phyloP scores from a whole-genome alignment of 2,329 filamentous ascomycete genomes.

The Hypoxylon rubiginosum region DNA sequence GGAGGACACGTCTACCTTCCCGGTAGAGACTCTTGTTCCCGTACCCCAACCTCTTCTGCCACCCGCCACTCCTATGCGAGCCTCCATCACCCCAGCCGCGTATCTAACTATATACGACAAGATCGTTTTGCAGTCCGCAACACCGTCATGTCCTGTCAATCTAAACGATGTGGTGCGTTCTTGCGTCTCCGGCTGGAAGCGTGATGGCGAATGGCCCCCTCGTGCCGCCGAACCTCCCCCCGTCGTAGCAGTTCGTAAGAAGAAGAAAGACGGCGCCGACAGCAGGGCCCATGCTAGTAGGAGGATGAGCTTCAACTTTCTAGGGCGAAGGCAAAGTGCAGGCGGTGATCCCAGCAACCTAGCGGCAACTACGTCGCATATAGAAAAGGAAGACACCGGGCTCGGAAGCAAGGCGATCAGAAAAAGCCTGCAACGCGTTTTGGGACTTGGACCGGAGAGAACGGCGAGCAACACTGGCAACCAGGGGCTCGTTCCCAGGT shows the following conservation, averaged over 20 bases:
- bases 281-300: constrained; percentile 52
- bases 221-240: constrained; percentile 62
- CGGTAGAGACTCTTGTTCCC: constrained; percentile 76
- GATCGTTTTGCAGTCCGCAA: constrained; percentile 82
- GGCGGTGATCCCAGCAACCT: constrained; percentile 37
- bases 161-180: constrained; percentile 83
- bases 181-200: constrained; percentile 91
- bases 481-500: constrained; percentile 27
- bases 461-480: constrained; percentile 33
- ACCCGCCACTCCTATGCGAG: constrained; percentile 79
- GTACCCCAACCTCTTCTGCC: constrained; percentile 81
- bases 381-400: constrained; percentile 32
- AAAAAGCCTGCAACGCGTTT: constrained; percentile 53
- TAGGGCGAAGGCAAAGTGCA: constrained; percentile 55
- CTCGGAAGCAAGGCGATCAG: constrained; percentile 48
- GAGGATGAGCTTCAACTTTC: constrained; percentile 63
- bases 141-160: constrained; percentile 90
- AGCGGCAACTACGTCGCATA: constrained; percentile 26
- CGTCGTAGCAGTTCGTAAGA: constrained; percentile 57
- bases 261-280: constrained; percentile 52
- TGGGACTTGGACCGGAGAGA: constrained; percentile 52
- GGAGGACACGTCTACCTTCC: constrained; percentile 57
- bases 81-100: constrained; percentile 78
- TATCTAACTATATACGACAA: constrained; percentile 92
- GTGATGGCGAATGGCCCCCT: constrained; percentile 93